phyloP scores from a whole-genome alignment of 2,329 filamentous ascomycete species.

The Hymenoscyphus salicellus region DNA sequence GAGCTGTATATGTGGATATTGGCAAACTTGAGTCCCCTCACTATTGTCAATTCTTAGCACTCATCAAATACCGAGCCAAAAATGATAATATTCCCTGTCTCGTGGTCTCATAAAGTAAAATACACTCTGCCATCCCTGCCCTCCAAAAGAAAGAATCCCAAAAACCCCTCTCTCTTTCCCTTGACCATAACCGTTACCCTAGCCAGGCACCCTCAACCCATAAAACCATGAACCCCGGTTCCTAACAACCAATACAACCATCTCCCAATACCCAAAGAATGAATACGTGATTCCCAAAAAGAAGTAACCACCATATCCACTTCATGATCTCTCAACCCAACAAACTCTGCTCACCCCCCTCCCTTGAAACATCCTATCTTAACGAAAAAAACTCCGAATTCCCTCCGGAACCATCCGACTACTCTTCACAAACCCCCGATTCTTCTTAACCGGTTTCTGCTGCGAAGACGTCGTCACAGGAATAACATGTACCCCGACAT shows the following conservation, averaged over 20 bases:
- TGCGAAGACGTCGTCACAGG: conserved; percentile 3
- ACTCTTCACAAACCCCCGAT: conserved; percentile 23
- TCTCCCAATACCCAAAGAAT: not conserved
- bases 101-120: conserved; percentile 3
- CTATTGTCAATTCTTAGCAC: too few relatives aligned
- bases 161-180: not conserved
- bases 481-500: conserved; percentile 12
- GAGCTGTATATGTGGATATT: too few relatives aligned
- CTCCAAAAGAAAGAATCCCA: not conserved
- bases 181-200: not conserved
- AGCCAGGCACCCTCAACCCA: not conserved
- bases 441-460: conserved; percentile 23
- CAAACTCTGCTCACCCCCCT: not conserved
- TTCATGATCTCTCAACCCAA: not conserved
- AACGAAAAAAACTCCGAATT: conserved; percentile 34
- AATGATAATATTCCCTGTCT: conserved; percentile 1
- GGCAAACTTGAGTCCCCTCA: too few relatives aligned
- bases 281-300: not conserved
- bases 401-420: conserved; percentile 28
- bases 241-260: not conserved
- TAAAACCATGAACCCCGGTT: not conserved
- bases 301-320: not conserved
- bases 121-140: not conserved
- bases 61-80: not conserved
- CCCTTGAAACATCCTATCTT: conserved; percentile 4